Evolutionary conservation across 176 grass and related monocot genomes (phyloP).

Genomic region (Panicum miliaceum): DNA sequence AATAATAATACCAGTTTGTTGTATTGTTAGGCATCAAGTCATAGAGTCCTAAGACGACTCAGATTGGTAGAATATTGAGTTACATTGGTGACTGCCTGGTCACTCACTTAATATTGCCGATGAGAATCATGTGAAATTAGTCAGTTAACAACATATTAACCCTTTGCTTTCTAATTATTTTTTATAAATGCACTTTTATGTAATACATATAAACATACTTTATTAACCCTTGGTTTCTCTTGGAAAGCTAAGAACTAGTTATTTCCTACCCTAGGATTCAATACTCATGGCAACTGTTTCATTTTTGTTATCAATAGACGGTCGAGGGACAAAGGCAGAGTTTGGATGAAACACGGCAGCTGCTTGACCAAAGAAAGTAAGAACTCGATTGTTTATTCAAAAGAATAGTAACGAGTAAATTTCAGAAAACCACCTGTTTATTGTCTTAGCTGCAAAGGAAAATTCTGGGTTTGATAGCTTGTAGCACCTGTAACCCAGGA

Average conservation of each 20-base stretch:
- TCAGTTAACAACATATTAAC: background rate
- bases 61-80: background rate
- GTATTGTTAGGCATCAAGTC: no score
- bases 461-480: background rate
- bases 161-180: background rate
- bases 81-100: background rate
- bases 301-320: slow-evolving; percentile 29
- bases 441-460: background rate
- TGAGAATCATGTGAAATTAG: slow-evolving; percentile 22
- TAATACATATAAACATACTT: background rate
- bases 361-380: slow-evolving; percentile 62
- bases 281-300: slow-evolving; percentile 18
- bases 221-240: background rate
- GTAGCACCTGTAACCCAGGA: background rate
- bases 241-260: background rate
- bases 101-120: background rate
- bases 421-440: background rate
- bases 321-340: slow-evolving; percentile 54
- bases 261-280: background rate
- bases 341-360: slow-evolving; percentile 46
- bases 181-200: slow-evolving; percentile 15
- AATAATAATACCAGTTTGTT: background rate
- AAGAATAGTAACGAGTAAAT: background rate
- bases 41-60: no score
- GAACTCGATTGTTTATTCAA: background rate